Evolutionary conservation across 192 early-diverging fungal species (phyloP).

Genomic region (Umbelopsis sp.): DNA sequence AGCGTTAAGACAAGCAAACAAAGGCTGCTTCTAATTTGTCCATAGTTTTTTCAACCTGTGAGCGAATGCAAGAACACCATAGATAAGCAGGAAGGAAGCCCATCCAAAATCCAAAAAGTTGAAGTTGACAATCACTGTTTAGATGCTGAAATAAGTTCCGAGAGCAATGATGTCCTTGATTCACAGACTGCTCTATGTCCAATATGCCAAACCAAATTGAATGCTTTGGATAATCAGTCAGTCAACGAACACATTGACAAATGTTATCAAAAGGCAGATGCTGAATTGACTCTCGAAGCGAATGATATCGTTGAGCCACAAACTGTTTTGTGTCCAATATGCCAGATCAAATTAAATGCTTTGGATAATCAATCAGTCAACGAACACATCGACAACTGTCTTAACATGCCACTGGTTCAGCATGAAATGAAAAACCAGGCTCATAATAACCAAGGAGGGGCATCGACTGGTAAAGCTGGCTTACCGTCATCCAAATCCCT

Average conservation of each 20-base stretch:
- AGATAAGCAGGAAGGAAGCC: neutral
- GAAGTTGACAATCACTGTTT: no score
- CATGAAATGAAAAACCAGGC: neutral
- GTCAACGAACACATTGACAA: slow-evolving; percentile 13
- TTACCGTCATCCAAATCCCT: neutral
- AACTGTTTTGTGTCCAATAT: neutral
- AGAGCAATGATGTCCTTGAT: no score
- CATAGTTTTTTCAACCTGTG: neutral
- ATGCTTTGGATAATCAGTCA: neutral
- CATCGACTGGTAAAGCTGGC: neutral
- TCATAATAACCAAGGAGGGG: neutral
- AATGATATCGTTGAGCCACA: neutral
- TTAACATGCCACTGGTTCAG: slow-evolving; percentile 8
- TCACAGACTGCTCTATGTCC: neutral
- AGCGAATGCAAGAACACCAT: neutral
- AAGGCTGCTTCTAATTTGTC: no score
- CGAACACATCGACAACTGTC: slow-evolving; percentile 7
- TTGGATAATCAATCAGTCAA: neutral
- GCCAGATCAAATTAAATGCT: neutral
- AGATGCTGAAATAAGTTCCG: no score
- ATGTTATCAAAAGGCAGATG: neutral
- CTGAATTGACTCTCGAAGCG: no score
- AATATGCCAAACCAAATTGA: neutral
- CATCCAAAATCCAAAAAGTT: neutral
- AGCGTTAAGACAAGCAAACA: neutral